Conservation (phyloP, 495 filamentous ascomycete species). For the Amniculicola lignicola region DNA sequence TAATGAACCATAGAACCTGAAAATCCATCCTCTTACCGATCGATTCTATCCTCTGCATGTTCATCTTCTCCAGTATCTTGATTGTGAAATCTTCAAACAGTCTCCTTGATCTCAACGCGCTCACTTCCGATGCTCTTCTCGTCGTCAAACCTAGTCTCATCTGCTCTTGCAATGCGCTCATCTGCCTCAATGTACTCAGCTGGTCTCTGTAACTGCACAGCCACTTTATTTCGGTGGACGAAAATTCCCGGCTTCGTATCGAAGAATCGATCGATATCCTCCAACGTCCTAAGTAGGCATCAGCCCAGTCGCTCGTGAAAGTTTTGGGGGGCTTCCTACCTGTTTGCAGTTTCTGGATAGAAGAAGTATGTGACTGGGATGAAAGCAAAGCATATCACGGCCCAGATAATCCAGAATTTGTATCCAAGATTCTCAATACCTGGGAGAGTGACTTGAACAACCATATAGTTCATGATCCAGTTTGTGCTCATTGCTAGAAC, state of each 20-base stretch:
- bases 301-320: background rate
- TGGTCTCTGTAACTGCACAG: constrained; percentile 34
- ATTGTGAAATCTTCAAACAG: constrained; percentile 16
- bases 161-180: constrained; percentile 32
- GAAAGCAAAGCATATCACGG: constrained; percentile 35
- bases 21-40: too few relatives aligned
- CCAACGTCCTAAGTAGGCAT: constrained; percentile 30
- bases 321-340: background rate
- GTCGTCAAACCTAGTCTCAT: constrained; percentile 10
- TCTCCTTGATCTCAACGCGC: constrained; percentile 23
- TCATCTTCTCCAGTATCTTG: too few relatives aligned
- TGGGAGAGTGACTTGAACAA: constrained; percentile 38
- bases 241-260: constrained; percentile 35
- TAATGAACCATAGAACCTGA: constrained; percentile 28
- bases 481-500: constrained; percentile 36
- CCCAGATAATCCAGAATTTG: constrained; percentile 42
- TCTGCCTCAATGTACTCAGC: constrained; percentile 37
- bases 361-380: constrained; percentile 40
- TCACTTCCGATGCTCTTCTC: constrained; percentile 11
- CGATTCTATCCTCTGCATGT: too few relatives aligned
- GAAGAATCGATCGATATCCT: constrained; percentile 41
- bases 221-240: constrained; percentile 35
- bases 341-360: constrained; percentile 41
- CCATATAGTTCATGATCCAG: constrained; percentile 31
- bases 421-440: constrained; percentile 38